phyloP scores from a whole-genome alignment of 2,329 filamentous ascomycete genomes.

The Elsinoe batatas region DNA sequence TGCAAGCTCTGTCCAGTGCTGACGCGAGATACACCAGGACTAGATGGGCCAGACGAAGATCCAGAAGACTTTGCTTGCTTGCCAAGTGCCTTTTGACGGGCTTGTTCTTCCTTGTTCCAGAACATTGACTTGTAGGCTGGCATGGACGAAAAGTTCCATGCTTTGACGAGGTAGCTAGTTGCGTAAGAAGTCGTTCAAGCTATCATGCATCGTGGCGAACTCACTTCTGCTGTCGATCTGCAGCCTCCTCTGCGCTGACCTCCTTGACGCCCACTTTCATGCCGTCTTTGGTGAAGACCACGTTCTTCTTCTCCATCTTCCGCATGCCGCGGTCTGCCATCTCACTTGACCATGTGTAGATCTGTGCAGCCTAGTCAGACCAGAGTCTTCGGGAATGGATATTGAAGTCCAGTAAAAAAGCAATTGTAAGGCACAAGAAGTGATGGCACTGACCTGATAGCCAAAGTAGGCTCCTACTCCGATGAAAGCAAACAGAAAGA shows the following conservation, averaged over 20 bases:
- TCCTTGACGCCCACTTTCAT: constrained; percentile 60
- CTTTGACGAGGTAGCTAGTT: constrained; percentile 36
- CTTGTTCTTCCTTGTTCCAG: constrained; percentile 20
- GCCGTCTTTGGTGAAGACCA: constrained; percentile 66
- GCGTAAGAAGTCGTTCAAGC: not conserved
- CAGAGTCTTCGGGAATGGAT: too few relatives aligned
- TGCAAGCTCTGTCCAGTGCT: constrained; percentile 6
- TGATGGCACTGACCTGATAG: constrained; percentile 45
- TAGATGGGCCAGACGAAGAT: not conserved
- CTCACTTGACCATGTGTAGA: constrained; percentile 58
- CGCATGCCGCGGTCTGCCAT: constrained; percentile 56
- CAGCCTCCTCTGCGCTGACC: constrained; percentile 57
- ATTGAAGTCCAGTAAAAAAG: too few relatives aligned
- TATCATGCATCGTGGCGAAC: constrained; percentile 12
- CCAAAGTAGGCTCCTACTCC: constrained; percentile 52
- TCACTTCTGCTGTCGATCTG: constrained; percentile 59
- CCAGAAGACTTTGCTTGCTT: constrained; percentile 11
- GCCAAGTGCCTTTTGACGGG: constrained; percentile 10
- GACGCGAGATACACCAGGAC: not conserved
- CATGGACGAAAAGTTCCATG: constrained; percentile 36
- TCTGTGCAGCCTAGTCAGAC: constrained; percentile 23
- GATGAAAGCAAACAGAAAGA: constrained; percentile 53
- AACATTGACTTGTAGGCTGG: constrained; percentile 29
- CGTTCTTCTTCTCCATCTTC: constrained; percentile 66
- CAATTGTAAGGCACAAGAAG: not conserved